A percentile compares a stretch with the other conserved stretches of the same genome.
These are phyloP conservation scores for Plantago major DNA, from an alignment of 257 asterid species.

Conservation along the genomic window DNA sequence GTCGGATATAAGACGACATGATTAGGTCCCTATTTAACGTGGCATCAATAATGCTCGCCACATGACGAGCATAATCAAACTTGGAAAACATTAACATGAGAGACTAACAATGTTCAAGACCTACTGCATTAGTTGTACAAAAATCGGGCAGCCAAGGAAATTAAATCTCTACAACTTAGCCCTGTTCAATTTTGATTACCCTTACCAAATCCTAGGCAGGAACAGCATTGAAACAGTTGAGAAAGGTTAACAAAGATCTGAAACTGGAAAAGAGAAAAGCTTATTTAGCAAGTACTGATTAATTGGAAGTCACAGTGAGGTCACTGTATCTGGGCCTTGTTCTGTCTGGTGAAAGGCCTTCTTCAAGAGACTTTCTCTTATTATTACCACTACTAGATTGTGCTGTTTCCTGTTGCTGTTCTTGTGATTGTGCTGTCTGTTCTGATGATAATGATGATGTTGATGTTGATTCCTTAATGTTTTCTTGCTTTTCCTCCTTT, in stretches of 20 bases:
- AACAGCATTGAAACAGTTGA: not conserved
- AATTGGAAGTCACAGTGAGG: constrained; percentile 42
- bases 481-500: constrained; percentile 26
- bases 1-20: too few relatives aligned
- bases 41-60: too few relatives aligned
- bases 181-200: too few relatives aligned
- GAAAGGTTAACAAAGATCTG: not conserved
- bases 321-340: constrained; percentile 58
- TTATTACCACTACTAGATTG: constrained; percentile 27
- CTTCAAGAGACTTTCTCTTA: constrained; percentile 63
- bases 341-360: constrained; percentile 54
- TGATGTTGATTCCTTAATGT: constrained; percentile 7
- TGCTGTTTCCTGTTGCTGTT: constrained; percentile 24
- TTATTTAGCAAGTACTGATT: constrained; percentile 16
- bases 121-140: too few relatives aligned
- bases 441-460: constrained; percentile 12
- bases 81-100: too few relatives aligned
- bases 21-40: too few relatives aligned
- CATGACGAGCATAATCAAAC: too few relatives aligned
- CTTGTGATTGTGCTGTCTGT: constrained; percentile 20
- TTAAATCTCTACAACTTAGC: too few relatives aligned
- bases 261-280: not conserved
- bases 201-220: too few relatives aligned
- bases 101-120: too few relatives aligned
- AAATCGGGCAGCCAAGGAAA: too few relatives aligned